Percentiles rank a stretch among this genome's conserved stretches.
phyloP scores from a whole-genome alignment of 345 rosid species.

The Eucalyptus marginata region DNA sequence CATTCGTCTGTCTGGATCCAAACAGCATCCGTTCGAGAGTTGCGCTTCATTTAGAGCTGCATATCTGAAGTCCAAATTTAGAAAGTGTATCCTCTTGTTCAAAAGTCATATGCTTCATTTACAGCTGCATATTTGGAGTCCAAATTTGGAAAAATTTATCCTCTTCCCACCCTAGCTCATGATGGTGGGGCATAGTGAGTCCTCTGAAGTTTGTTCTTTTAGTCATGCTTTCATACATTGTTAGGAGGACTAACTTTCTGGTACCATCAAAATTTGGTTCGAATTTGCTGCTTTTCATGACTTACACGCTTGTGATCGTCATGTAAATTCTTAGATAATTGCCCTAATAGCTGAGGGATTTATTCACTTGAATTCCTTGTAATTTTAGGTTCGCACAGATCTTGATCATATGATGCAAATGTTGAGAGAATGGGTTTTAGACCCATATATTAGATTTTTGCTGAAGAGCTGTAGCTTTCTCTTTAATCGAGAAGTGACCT shows the following conservation, averaged over 20 bases:
- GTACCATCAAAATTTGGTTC: background rate
- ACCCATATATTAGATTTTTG: background rate
- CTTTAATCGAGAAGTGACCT: background rate
- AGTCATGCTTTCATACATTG: background rate
- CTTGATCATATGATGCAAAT: background rate
- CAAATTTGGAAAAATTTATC: background rate
- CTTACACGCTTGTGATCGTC: background rate
- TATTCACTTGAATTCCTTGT: background rate
- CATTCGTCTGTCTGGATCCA: background rate
- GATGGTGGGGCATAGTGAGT: background rate
- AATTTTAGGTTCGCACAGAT: background rate
- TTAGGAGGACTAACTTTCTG: background rate
- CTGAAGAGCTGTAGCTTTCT: background rate
- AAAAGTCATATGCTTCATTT: background rate
- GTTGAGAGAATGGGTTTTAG: background rate
- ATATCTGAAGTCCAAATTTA: background rate
- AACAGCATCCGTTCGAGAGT: background rate
- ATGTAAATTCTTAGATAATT: background rate
- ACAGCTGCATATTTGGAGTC: background rate
- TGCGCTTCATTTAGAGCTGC: background rate
- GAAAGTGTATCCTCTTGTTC: background rate
- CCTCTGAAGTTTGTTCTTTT: background rate
- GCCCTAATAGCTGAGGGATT: background rate
- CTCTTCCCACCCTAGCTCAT: background rate
- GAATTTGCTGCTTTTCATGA: background rate